These are phyloP conservation scores for Fusarium foetens DNA, from an alignment of 2,329 filamentous ascomycete species.

Conservation along the genomic window DNA sequence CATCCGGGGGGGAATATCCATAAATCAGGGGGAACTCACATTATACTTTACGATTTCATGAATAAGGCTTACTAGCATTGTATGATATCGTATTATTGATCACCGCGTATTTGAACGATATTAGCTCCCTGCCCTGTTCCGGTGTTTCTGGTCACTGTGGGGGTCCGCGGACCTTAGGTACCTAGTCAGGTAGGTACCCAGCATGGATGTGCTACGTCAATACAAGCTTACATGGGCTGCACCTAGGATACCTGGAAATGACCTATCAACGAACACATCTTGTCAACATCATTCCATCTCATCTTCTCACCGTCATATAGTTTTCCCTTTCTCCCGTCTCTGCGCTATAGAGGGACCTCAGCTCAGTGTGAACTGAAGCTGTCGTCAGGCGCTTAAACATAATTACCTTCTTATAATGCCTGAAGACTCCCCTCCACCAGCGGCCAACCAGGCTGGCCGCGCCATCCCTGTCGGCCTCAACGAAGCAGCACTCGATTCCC, in stretches of 20 bases:
- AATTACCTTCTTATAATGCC: constrained; percentile 37
- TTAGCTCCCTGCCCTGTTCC: constrained; percentile 14
- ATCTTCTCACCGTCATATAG: constrained; percentile 33
- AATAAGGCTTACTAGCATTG: constrained; percentile 8
- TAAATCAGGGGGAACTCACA: background rate
- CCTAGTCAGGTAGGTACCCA: background rate
- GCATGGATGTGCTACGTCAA: constrained; percentile 31
- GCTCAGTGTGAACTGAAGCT: constrained; percentile 44
- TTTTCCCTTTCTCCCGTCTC: background rate
- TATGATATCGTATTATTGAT: constrained; percentile 1
- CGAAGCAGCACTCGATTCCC: constrained; percentile 95
- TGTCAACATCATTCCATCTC: constrained; percentile 39
- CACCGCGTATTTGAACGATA: constrained; percentile 11
- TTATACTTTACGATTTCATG: background rate
- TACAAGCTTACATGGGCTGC: constrained; percentile 1
- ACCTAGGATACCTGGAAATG: constrained; percentile 5
- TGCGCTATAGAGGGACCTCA: constrained; percentile 38
- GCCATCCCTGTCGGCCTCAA: constrained; percentile 82
- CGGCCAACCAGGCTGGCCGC: constrained; percentile 37
- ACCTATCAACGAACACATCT: constrained; percentile 32
- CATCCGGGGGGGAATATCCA: background rate
- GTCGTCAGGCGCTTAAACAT: constrained; percentile 34
- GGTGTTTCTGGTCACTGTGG: constrained; percentile 20
- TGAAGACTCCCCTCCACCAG: constrained; percentile 37
- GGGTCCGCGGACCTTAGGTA: background rate